These are phyloP conservation scores for Fonsecaea erecta DNA, from an alignment of 2,329 filamentous ascomycete genomes.

Conservation along the genomic window DNA sequence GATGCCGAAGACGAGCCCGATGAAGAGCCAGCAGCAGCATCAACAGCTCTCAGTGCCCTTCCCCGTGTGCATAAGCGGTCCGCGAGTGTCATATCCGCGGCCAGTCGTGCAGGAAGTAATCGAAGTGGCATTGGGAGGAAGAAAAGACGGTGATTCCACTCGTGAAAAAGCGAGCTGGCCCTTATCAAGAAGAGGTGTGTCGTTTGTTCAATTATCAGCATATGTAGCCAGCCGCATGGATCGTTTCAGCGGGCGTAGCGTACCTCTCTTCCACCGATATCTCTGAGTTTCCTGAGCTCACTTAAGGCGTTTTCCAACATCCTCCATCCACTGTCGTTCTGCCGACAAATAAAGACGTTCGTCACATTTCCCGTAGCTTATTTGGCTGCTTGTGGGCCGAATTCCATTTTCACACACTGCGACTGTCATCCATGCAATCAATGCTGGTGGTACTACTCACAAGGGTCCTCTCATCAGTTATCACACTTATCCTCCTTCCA, in stretches of 20 bases:
- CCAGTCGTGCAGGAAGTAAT: conserved; percentile 51
- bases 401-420: too few relatives aligned
- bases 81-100: conserved; percentile 75
- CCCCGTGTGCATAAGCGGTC: conserved; percentile 69
- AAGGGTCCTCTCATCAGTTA: not conserved
- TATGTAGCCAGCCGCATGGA: not conserved
- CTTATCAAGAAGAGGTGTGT: too few relatives aligned
- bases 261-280: not conserved
- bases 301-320: not conserved
- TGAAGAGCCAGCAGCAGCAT: not conserved
- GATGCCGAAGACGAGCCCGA: not conserved
- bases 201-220: too few relatives aligned
- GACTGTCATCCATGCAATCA: too few relatives aligned
- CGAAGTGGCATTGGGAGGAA: conserved; percentile 37
- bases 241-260: too few relatives aligned
- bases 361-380: not conserved
- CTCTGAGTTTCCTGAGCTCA: not conserved
- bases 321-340: not conserved
- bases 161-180: too few relatives aligned
- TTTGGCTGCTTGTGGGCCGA: not conserved
- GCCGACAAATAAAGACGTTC: not conserved
- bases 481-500: not conserved
- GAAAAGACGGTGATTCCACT: conserved; percentile 29
- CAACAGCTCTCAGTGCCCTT: not conserved
- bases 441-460: too few relatives aligned